Evolutionary conservation across 495 filamentous ascomycete genomes (phyloP).

Genomic region (Elasticomyces elasticus): DNA sequence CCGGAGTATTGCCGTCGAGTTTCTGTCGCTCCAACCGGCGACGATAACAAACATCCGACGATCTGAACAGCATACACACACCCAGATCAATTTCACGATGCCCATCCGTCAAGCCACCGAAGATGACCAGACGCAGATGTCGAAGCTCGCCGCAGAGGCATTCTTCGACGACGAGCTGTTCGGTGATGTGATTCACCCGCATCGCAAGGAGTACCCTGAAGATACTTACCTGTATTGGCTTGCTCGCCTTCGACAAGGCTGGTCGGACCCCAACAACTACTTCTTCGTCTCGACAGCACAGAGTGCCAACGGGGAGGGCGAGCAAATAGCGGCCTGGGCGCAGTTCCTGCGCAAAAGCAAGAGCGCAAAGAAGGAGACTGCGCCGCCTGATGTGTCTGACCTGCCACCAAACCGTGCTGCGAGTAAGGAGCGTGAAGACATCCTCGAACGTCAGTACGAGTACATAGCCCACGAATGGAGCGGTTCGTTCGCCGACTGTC

Average conservation of each 20-base stretch:
- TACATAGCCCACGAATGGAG: conserved; percentile 1
- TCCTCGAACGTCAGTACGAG: background rate
- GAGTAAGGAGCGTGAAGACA: background rate
- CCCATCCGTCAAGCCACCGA: background rate
- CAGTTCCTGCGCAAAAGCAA: background rate
- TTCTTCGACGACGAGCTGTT: conserved; percentile 21
- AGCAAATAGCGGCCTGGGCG: background rate
- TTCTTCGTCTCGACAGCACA: background rate
- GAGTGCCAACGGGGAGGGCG: background rate
- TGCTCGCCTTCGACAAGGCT: background rate
- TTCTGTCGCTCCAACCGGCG: background rate
- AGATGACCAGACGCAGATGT: background rate
- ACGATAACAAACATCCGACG: background rate
- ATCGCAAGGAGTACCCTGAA: conserved; percentile 15
- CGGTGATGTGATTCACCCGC: conserved; percentile 22
- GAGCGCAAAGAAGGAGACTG: background rate
- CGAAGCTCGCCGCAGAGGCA: conserved; percentile 1
- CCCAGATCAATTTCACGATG: background rate
- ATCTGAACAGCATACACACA: background rate
- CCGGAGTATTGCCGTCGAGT: background rate
- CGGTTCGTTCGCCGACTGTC: background rate
- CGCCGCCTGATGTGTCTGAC: background rate
- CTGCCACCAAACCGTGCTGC: conserved; percentile 1
- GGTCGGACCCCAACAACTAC: background rate
- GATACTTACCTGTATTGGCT: conserved; percentile 17